These are phyloP conservation scores for Neckera pumila DNA, from an alignment of 225 moss, liverwort and hornwort species.

Conservation along the genomic window DNA sequence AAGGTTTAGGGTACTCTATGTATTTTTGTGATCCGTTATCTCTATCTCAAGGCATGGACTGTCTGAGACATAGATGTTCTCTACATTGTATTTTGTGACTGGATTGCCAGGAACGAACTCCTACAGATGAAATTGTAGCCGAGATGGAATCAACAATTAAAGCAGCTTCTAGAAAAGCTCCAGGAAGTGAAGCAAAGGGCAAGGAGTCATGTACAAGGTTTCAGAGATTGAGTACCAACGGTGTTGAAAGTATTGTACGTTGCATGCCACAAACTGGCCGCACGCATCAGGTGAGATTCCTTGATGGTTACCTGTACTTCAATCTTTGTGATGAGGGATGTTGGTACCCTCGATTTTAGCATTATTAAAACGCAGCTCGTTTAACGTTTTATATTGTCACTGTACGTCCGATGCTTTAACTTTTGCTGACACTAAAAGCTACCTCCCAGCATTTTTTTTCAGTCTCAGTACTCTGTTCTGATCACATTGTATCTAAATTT, in stretches of 20 bases:
- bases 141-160: background rate
- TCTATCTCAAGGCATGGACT: background rate
- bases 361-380: background rate
- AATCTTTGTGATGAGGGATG: background rate
- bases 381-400: background rate
- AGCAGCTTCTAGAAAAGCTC: background rate
- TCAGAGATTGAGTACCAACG: constrained; percentile 79
- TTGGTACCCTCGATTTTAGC: background rate
- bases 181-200: constrained; percentile 27
- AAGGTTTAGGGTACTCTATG: background rate
- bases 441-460: background rate
- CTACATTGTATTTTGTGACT: background rate
- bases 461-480: background rate
- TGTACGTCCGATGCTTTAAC: background rate
- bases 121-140: background rate
- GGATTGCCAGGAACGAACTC: constrained; percentile 11
- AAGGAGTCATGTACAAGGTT: constrained; percentile 85
- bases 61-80: background rate
- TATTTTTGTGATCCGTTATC: background rate
- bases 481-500: background rate
- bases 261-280: constrained; percentile 93
- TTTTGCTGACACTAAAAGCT: background rate
- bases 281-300: constrained; percentile 74
- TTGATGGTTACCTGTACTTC: background rate
- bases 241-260: constrained; percentile 69